These are phyloP conservation scores for Hydnomerulius pinastri DNA, from an alignment of 768 basidiomycete species.

Conservation along the genomic window DNA sequence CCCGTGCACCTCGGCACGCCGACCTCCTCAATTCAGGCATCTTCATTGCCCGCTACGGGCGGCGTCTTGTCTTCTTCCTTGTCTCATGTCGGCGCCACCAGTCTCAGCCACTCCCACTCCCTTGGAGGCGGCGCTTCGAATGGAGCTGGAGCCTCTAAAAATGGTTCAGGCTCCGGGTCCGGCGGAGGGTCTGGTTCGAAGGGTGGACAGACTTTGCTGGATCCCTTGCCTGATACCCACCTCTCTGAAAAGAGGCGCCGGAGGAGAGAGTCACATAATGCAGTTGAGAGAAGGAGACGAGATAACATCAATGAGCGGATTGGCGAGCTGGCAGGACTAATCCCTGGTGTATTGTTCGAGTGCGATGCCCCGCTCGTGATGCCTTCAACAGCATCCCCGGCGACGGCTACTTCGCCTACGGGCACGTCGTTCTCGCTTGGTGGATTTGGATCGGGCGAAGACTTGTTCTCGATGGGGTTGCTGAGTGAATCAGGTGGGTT, in stretches of 20 bases:
- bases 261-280: conserved; percentile 86
- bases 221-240: conserved; percentile 35
- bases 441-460: conserved; percentile 17
- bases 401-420: conserved; percentile 1
- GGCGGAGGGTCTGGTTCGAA: conserved; percentile 7
- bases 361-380: conserved; percentile 36
- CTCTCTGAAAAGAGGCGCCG: conserved; percentile 80
- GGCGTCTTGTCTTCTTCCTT: conserved; percentile 1
- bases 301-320: conserved; percentile 98
- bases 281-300: conserved; percentile 81
- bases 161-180: conserved; percentile 3
- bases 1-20: conserved; percentile 19
- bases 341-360: conserved; percentile 85
- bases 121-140: not conserved
- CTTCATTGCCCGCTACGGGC: conserved; percentile 4
- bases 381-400: conserved; percentile 13
- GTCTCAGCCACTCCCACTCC: not conserved
- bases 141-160: conserved; percentile 6
- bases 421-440: conserved; percentile 1
- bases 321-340: conserved; percentile 81
- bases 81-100: not conserved
- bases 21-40: conserved; percentile 13
- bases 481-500: conserved; percentile 22
- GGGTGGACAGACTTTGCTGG: too few relatives aligned
- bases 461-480: conserved; percentile 21